Base-by-base conservation (phyloP, 305 asterid genomes). In the Fraxinus greggii region DNA sequence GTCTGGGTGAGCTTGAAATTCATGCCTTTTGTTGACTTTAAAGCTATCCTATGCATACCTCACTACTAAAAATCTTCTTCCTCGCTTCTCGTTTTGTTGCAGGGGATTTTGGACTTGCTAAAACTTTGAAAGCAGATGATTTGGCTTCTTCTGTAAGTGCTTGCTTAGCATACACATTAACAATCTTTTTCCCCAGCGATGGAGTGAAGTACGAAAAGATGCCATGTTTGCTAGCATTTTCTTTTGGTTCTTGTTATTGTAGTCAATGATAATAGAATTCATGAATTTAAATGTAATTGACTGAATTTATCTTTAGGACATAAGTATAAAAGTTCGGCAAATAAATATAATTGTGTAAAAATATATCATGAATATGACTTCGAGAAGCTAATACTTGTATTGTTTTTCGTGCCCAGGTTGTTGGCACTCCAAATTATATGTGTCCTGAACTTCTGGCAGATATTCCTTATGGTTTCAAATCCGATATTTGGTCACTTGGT, bases 401-500 rank as follows among this genome's bases (percentile, higher is more conserved):
- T 83, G 73, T 81, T 84, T 59, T 74, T 75, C 51, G 42, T 75
- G 76, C 19, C 10, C 88, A 96, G 99, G 98, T 96, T 7, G 99
- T 96, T 84, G 99, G 99, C 87, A 96, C 99, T 87, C 99, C 99
- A 21, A 96, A 94, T 88, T 96, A 96, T 92, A 96, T 96, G 99
- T 96, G 99, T 83, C 99, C 99, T 5, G 99, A 96, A 89, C 99
- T 96, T 84, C 97, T 94, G 75, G 92, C 99, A 32, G 99, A 96
- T 84, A 96, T 96, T 75, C 99, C 99, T 13, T 96, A 96, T 32
- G 98, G 99, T 80, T 96, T 94, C 82, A 96, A 96, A 84, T 96
- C 99, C n/a, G 99, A 96, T 85, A 96, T 96, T 77, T 96, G 99
- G 99, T 96, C 99, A 35, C 94, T 96, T 32, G 99, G 99, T 96